Conservation (phyloP, 345 rosid genomes). For the Atalantia buxifolia region DNA sequence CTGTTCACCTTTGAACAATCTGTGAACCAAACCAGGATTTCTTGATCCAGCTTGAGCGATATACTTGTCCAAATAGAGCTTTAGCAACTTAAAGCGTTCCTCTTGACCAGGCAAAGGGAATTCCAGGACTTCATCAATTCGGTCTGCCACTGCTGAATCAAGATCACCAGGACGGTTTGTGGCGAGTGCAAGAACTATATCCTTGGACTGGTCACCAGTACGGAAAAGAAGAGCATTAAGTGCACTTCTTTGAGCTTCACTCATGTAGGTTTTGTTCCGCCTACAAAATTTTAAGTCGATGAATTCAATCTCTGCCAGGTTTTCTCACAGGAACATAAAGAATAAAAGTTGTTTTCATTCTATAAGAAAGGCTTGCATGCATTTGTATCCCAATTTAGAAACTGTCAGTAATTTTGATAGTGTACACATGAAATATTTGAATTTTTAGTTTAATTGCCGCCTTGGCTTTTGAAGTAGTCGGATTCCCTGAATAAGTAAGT, state of each 20-base stretch:
- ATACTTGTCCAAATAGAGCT: constrained; percentile 85
- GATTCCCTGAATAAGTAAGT: not conserved
- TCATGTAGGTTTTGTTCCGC: constrained; percentile 93
- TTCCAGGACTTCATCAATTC: constrained; percentile 88
- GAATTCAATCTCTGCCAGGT: constrained; percentile 4
- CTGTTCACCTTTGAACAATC: constrained; percentile 50
- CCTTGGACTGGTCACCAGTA: constrained; percentile 96
- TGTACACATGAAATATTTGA: not conserved
- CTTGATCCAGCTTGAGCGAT: constrained; percentile 63
- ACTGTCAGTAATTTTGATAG: not conserved
- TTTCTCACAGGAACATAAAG: not conserved
- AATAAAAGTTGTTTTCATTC: not conserved
- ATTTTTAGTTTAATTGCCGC: not conserved
- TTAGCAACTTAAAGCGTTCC: constrained; percentile 82
- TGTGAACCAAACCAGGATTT: constrained; percentile 49
- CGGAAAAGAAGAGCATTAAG: constrained; percentile 91
- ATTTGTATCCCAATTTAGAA: not conserved
- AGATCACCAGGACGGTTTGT: constrained; percentile 99
- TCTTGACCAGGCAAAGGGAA: constrained; percentile 84
- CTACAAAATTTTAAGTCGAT: constrained; percentile 33
- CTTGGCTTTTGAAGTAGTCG: not conserved
- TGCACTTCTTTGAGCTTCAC: constrained; percentile 98
- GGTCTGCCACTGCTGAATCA: constrained; percentile 90
- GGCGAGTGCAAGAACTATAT: constrained; percentile 90
- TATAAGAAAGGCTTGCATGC: not conserved